Evolutionary conservation across 371 early-diverging fungal species (phyloP).

Genomic region (Haplosporangium sp.): DNA sequence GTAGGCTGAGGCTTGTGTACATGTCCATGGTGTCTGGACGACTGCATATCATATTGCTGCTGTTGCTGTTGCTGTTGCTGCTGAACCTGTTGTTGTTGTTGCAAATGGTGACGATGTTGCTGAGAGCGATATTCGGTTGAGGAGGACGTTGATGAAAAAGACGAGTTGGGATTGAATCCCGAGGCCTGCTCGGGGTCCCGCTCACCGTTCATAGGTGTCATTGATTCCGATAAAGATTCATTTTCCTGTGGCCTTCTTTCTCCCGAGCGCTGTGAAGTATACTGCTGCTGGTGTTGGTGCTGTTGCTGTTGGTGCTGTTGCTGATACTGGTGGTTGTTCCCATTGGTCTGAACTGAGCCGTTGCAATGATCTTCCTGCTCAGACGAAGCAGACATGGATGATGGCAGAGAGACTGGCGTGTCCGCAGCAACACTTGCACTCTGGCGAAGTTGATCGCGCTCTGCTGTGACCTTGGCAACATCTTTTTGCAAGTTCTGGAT

Average conservation of each 20-base stretch:
- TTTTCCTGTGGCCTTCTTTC: constrained; percentile 18
- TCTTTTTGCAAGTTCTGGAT: constrained; percentile 78
- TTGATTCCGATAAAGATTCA: constrained; percentile 7
- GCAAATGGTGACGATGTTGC: constrained; percentile 8
- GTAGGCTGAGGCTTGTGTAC: constrained; percentile 2
- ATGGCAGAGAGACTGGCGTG: constrained; percentile 57
- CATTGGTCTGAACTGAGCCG: not conserved
- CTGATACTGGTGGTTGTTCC: not conserved
- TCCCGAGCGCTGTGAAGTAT: constrained; percentile 14
- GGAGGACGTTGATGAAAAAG: constrained; percentile 26
- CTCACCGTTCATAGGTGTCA: not conserved
- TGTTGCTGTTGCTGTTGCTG: constrained; percentile 19
- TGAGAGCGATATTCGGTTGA: constrained; percentile 17
- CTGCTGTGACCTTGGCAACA: constrained; percentile 62
- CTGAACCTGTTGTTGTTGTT: not conserved
- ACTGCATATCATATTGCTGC: constrained; percentile 10
- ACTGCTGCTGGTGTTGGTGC: constrained; percentile 10
- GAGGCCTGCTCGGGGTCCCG: constrained; percentile 43
- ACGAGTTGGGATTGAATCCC: constrained; percentile 31
- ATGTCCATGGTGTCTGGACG: constrained; percentile 26
- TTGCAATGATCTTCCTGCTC: not conserved
- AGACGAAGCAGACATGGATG: constrained; percentile 48
- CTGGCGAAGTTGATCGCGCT: constrained; percentile 63
- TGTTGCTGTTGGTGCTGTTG: constrained; percentile 9
- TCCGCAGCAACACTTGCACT: constrained; percentile 66